These are phyloP conservation scores for Hypoxylon sp. DNA, from an alignment of 2,329 filamentous ascomycete genomes.

Conservation along the genomic window DNA sequence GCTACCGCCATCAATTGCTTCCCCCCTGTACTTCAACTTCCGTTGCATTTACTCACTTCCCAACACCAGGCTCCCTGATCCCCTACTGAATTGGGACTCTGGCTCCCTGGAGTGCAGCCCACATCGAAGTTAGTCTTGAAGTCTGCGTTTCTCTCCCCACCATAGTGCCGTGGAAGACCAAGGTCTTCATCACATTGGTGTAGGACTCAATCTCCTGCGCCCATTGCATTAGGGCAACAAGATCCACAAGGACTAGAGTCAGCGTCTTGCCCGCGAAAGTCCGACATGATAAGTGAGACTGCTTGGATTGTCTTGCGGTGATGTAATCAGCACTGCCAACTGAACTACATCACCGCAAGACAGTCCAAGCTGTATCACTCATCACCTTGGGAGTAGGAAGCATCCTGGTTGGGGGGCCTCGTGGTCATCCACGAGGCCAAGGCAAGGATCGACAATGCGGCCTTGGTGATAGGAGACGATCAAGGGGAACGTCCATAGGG, in stretches of 20 bases:
- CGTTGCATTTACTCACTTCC: neutral
- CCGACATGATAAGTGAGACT: conserved; percentile 97
- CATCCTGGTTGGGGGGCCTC: no score
- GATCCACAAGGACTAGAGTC: conserved; percentile 89
- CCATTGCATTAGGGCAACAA: conserved; percentile 97
- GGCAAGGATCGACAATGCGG: no score
- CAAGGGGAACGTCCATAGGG: no score
- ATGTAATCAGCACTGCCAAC: no score
- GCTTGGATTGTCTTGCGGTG: conserved; percentile 99
- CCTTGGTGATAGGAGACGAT: no score
- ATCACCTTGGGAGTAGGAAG: conserved; percentile 67
- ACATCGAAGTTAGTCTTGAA: no score
- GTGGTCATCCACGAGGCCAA: no score
- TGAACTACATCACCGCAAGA: no score
- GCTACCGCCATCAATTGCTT: neutral
- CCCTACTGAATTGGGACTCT: no score
- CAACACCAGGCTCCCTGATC: neutral
- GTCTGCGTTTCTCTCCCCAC: no score
- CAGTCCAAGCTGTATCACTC: conserved; percentile 95
- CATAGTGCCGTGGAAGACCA: conserved; percentile 88
- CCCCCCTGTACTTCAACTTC: neutral
- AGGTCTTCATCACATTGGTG: conserved; percentile 90
- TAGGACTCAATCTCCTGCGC: conserved; percentile 83
- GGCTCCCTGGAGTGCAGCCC: no score
- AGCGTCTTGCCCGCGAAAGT: conserved; percentile 88